These are phyloP conservation scores for Cordyceps cicadae DNA, from an alignment of 2,329 filamentous ascomycete genomes.

Conservation along the genomic window DNA sequence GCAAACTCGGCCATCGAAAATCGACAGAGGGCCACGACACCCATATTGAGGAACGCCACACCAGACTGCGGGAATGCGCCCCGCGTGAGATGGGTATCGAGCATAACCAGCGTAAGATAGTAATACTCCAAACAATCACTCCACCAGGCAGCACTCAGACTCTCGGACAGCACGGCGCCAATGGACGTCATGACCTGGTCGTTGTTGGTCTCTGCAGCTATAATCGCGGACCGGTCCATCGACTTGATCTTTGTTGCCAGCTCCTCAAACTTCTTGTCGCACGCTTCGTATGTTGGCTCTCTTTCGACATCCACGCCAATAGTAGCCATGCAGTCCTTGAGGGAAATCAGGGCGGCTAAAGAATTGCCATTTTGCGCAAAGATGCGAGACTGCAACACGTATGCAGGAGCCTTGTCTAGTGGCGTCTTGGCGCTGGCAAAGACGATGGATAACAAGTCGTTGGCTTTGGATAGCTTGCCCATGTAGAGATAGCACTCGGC, in stretches of 20 bases:
- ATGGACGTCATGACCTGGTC: conserved; percentile 53
- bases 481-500: conserved; percentile 80
- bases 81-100: conserved; percentile 54
- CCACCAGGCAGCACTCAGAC: conserved; percentile 66
- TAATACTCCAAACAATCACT: conserved; percentile 65
- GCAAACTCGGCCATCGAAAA: conserved; percentile 65
- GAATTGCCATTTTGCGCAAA: conserved; percentile 67
- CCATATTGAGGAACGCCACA: conserved; percentile 59
- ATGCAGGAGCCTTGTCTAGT: conserved; percentile 75
- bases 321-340: conserved; percentile 63
- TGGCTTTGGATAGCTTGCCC: conserved; percentile 59
- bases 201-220: conserved; percentile 33
- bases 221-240: conserved; percentile 41
- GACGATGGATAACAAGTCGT: conserved; percentile 59
- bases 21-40: conserved; percentile 57
- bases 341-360: conserved; percentile 55
- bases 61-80: conserved; percentile 64
- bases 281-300: conserved; percentile 63
- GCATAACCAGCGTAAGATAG: conserved; percentile 57
- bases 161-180: conserved; percentile 62
- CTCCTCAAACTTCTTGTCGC: conserved; percentile 64
- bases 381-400: conserved; percentile 74
- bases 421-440: conserved; percentile 62
- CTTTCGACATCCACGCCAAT: conserved; percentile 60
- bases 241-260: conserved; percentile 52